phyloP scores from a whole-genome alignment of 129 eudicot genomes.

The Escallonia rubra region DNA sequence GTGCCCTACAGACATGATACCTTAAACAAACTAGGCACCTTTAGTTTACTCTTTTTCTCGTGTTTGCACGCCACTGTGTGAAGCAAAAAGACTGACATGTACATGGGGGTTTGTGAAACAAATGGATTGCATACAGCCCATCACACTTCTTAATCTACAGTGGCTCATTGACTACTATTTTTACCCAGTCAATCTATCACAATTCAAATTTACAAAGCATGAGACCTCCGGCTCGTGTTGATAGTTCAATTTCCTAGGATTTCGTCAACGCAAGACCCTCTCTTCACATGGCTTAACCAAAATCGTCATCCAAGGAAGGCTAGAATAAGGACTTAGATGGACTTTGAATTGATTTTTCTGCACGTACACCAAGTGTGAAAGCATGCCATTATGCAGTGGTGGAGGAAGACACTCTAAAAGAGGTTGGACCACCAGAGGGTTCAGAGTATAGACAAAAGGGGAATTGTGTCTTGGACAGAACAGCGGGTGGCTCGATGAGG shows the following conservation, averaged over 20 bases:
- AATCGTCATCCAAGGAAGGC: not conserved
- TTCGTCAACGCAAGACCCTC: constrained; percentile 5
- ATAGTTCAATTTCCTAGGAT: constrained; percentile 9
- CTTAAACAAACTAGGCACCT: too few species aligned
- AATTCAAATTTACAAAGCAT: not conserved
- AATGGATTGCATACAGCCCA: too few species aligned
- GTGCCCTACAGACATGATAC: too few species aligned
- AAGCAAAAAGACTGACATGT: too few species aligned
- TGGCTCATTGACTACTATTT: too few species aligned
- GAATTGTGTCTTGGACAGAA: constrained; percentile 3
- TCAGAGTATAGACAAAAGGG: not conserved
- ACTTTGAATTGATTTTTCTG: constrained; percentile 18
- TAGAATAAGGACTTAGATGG: constrained; percentile 12
- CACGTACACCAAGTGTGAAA: not conserved
- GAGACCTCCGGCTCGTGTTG: not conserved
- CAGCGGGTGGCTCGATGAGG: constrained; percentile 60
- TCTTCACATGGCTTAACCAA: constrained; percentile 48
- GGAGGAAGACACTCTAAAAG: constrained; percentile 6
- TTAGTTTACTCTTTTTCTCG: too few species aligned
- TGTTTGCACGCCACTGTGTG: too few species aligned
- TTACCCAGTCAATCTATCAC: not conserved
- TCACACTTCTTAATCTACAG: too few species aligned
- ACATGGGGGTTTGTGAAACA: too few species aligned
- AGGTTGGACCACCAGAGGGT: constrained; percentile 12
- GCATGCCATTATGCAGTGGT: constrained; percentile 8